A percentile compares a stretch with the other conserved stretches of the same genome.
Evolutionary conservation across 1,139 yeast genomes (phyloP).

Genomic region (Yamadazyma membranifaciens): DNA sequence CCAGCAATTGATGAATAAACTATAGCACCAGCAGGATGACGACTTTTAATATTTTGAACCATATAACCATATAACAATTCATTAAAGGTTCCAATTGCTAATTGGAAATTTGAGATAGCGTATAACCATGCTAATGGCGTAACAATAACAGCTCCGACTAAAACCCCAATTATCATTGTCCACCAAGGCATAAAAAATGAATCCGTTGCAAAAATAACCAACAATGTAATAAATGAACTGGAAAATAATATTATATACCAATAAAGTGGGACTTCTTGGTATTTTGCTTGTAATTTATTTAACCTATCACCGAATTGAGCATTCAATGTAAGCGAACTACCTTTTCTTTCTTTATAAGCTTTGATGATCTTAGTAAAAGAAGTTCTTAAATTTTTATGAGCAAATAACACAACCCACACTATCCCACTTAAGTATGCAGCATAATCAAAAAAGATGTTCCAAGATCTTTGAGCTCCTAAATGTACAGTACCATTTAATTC

Average conservation of each 20-base stretch:
- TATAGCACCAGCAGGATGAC: slow-evolving; percentile 48
- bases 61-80: slow-evolving; percentile 47
- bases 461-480: slow-evolving; percentile 44
- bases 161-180: slow-evolving; percentile 42
- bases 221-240: slow-evolving; percentile 31
- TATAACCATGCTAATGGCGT: slow-evolving; percentile 50
- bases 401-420: slow-evolving; percentile 42
- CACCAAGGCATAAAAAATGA: slow-evolving; percentile 50
- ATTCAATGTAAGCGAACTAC: slow-evolving; percentile 7
- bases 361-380: slow-evolving; percentile 15
- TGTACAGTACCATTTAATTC: slow-evolving; percentile 34
- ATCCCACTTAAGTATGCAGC: slow-evolving; percentile 50
- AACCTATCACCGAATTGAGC: slow-evolving; percentile 33
- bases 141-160: slow-evolving; percentile 42
- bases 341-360: slow-evolving; percentile 3
- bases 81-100: slow-evolving; percentile 51
- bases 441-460: slow-evolving; percentile 51
- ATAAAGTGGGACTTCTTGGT: slow-evolving; percentile 37
- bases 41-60: slow-evolving; percentile 29
- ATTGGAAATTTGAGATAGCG: slow-evolving; percentile 49
- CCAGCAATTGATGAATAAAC: slow-evolving; percentile 51
- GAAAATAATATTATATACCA: slow-evolving; percentile 40
- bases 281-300: slow-evolving; percentile 34
- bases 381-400: slow-evolving; percentile 21
- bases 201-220: slow-evolving; percentile 32